Evolutionary conservation across 768 basidiomycete genomes (phyloP), one percentile per base, ranked within the genome.

Genomic region (Trametopsis cervina): DNA sequence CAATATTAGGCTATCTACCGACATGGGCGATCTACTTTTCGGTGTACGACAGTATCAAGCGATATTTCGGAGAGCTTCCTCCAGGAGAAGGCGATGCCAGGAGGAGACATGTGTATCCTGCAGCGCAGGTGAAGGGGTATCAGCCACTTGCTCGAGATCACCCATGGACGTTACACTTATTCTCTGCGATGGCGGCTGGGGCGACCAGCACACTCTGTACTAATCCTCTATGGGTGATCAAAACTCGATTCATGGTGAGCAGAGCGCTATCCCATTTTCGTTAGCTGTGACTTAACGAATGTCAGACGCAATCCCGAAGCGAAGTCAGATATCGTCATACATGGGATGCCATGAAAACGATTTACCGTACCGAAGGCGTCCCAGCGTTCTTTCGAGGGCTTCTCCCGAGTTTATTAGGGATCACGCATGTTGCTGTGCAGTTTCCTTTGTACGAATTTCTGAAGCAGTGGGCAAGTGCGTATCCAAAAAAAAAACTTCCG

Each of bases 1-100:
- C 96, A 17, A 78, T 99, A 47, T 76, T 94, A 6, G 96, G 96
- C 12, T 98, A 99, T 69, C 79, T 98, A 35, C 96, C 96, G 18
- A 98, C 95, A 2, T 98, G 94, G 96, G 96, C 93, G 21, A 98
- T 98, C 57, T 98, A 97, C 66, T 98, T 98, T 66, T 83, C 92
- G 18, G 91, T 98, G 21, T 98, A 98, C 68, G 96, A 99, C 69
- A 82, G 87, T 50, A 88, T 97, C 68, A 98, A 98, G 74, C 77
- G 77, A 12, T 69, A 73, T 41, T 87, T 91, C 61, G 89, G 90
- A 18, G 81, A 81, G 56, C 69, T 74, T 26, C 79, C 83, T 4
- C 67, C 77, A 17, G 69, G 77, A 62, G 50, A 63, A 44, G 43
- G 56, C 45, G 46, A 51, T 44, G 56, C 54, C 4, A 50, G 53